A percentile compares a stretch with the other conserved stretches of the same genome.
Conservation (phyloP, 2,329 filamentous ascomycete species). For the Calcarisporium arbuscula region DNA sequence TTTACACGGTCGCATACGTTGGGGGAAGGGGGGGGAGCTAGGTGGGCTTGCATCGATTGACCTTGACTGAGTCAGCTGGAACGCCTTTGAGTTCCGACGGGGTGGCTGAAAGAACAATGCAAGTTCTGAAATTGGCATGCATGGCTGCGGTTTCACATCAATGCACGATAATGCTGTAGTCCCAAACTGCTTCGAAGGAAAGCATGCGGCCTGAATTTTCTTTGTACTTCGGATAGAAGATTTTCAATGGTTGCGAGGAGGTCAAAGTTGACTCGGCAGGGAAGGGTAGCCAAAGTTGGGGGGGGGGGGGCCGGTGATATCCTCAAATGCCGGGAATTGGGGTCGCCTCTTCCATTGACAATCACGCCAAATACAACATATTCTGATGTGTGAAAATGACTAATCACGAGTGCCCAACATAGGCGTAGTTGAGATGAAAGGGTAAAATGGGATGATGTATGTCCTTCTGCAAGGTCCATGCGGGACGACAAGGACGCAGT, state of each 20-base stretch:
- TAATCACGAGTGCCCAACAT: not conserved
- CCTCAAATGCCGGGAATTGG: not conserved
- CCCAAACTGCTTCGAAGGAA: not conserved
- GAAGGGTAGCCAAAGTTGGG: not conserved
- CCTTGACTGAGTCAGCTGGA: no score
- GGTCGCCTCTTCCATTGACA: not conserved
- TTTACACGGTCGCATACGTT: no score
- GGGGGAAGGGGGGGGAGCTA: no score
- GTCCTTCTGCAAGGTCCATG: not conserved
- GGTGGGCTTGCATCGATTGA: no score
- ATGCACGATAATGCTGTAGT: not conserved
- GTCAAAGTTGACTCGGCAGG: not conserved
- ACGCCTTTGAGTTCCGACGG: not conserved
- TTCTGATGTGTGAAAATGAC: not conserved
- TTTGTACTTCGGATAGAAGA: not conserved
- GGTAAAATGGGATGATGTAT: not conserved
- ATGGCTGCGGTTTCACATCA: not conserved
- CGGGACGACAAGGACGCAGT: not conserved
- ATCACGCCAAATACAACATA: not conserved
- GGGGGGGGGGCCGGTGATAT: not conserved
- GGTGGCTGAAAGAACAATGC: not conserved
- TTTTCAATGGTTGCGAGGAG: not conserved
- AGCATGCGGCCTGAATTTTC: not conserved
- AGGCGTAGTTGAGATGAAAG: not conserved
- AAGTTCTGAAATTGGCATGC: constrained; percentile 1